These are phyloP conservation scores for Solanum bukasovii DNA, from an alignment of 257 asterid species.

Conservation along the genomic window DNA sequence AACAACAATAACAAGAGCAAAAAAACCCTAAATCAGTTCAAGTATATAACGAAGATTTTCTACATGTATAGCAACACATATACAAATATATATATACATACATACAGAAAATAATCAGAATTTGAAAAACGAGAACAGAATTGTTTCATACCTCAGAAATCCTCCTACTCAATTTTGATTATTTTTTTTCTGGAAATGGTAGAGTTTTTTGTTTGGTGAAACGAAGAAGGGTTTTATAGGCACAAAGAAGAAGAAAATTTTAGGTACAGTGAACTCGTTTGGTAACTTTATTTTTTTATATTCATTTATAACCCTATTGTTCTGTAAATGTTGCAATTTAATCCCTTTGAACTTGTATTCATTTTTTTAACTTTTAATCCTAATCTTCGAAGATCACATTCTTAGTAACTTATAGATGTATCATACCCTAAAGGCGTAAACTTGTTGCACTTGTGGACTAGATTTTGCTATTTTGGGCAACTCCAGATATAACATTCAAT, in stretches of 20 bases:
- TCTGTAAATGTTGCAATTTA: not conserved
- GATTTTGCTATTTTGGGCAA: too few relatives aligned
- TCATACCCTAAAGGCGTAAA: not conserved
- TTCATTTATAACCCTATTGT: not conserved
- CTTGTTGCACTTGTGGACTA: not conserved
- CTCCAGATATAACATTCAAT: too few relatives aligned
- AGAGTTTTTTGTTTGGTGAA: not conserved
- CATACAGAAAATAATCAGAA: not conserved
- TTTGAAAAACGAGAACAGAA: too few relatives aligned
- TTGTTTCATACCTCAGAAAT: constrained; percentile 1
- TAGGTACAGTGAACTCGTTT: not conserved
- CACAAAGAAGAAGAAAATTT: not conserved
- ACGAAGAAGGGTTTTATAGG: not conserved
- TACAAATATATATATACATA: not conserved
- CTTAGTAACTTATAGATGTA: not conserved
- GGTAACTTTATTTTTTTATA: not conserved
- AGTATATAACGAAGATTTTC: not conserved
- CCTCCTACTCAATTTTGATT: not conserved
- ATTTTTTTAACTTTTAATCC: not conserved
- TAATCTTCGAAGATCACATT: not conserved
- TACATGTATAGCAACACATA: not conserved
- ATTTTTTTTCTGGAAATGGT: not conserved
- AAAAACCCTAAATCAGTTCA: constrained; percentile 6
- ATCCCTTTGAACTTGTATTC: not conserved
- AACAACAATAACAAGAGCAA: not conserved